Percentiles rank a stretch among this genome's conserved stretches.
These are phyloP conservation scores for Cladophialophora yegresii DNA, from an alignment of 2,329 filamentous ascomycete genomes.

Conservation along the genomic window DNA sequence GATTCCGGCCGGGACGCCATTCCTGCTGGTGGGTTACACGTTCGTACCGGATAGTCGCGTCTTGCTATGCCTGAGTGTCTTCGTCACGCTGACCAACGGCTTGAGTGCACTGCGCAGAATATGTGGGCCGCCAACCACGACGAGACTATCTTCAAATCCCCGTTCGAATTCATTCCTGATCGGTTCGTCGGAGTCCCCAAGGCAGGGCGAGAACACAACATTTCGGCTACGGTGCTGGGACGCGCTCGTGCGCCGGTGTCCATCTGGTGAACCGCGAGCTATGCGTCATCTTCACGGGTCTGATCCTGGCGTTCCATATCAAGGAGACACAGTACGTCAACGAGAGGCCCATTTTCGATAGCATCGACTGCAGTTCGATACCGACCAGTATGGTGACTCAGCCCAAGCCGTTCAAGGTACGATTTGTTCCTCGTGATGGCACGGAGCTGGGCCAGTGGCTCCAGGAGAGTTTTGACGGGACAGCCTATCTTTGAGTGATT, in stretches of 20 bases:
- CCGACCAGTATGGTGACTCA: constrained; percentile 26
- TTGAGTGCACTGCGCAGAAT: constrained; percentile 51
- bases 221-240: constrained; percentile 63
- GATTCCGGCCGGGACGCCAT: constrained; percentile 74
- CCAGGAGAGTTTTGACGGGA: neutral
- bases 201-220: constrained; percentile 57
- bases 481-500: neutral
- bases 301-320: constrained; percentile 57
- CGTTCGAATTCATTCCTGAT: constrained; percentile 66
- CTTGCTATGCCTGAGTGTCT: neutral
- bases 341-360: constrained; percentile 17
- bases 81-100: neutral
- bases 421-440: constrained; percentile 17
- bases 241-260: constrained; percentile 63
- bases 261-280: constrained; percentile 65
- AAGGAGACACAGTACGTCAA: constrained; percentile 12
- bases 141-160: constrained; percentile 63
- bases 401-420: constrained; percentile 21
- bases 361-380: constrained; percentile 21
- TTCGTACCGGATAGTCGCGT: too few species aligned
- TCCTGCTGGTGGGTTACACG: constrained; percentile 64
- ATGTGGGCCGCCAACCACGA: constrained; percentile 75
- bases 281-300: constrained; percentile 59
- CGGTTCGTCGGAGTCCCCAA: constrained; percentile 61
- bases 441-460: constrained; percentile 16